Evolutionary conservation across 306 rosid species (phyloP).

Genomic region (Lathyrus oleraceus): DNA sequence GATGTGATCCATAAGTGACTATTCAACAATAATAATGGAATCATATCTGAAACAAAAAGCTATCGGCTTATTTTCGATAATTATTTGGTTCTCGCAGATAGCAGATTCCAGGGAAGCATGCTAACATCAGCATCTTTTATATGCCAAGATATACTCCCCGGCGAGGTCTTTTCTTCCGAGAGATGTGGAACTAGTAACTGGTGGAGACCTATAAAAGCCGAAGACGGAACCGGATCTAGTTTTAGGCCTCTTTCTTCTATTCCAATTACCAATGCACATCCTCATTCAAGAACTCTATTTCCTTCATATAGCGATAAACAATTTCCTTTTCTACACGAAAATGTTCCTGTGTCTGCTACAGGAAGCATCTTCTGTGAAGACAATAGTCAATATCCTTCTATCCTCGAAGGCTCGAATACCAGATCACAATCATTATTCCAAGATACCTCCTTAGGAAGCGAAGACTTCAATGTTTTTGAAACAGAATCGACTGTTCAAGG

Average conservation of each 20-base stretch:
- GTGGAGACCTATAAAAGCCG: slow-evolving; percentile 52
- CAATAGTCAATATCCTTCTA: slow-evolving; percentile 41
- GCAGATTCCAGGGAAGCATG: slow-evolving; percentile 54
- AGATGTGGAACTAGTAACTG: slow-evolving; percentile 52
- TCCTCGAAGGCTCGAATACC: slow-evolving; percentile 35
- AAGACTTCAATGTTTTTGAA: slow-evolving; percentile 53
- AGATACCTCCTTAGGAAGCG: slow-evolving; percentile 54
- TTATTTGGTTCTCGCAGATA: slow-evolving; percentile 45
- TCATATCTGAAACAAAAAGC: slow-evolving; percentile 8
- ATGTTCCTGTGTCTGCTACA: slow-evolving; percentile 41
- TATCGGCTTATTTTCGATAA: slow-evolving; percentile 10
- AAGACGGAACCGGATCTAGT: slow-evolving; percentile 43
- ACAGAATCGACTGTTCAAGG: slow-evolving; percentile 55
- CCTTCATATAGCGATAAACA: slow-evolving; percentile 47
- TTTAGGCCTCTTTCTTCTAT: slow-evolving; percentile 46
- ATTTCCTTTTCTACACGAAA: slow-evolving; percentile 50
- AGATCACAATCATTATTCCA: slow-evolving; percentile 49
- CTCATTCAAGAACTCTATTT: slow-evolving; percentile 45
- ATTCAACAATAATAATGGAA: slow-evolving; percentile 1
- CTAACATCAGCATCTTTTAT: slow-evolving; percentile 58
- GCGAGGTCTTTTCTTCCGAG: slow-evolving; percentile 47
- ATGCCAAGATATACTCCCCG: slow-evolving; percentile 72
- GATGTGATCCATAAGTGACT: slow-evolving; percentile 25
- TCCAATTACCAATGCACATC: slow-evolving; percentile 51
- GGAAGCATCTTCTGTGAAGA: slow-evolving; percentile 49